Percentiles rank a stretch among this genome's conserved stretches.
phyloP scores from a whole-genome alignment of 2,329 filamentous ascomycete genomes.

The Aschersonia sp. region DNA sequence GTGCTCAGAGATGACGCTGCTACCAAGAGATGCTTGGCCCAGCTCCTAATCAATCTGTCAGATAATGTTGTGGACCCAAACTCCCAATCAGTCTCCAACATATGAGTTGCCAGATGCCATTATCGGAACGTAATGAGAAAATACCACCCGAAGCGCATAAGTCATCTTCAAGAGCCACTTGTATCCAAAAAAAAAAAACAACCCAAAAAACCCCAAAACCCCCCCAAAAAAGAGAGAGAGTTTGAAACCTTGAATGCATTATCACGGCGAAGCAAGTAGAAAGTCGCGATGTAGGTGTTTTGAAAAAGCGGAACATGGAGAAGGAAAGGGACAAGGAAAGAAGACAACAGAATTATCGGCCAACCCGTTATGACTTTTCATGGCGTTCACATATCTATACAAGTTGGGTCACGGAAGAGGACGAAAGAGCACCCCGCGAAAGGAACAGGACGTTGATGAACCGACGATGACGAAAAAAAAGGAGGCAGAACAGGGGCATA shows the following conservation, averaged over 20 bases:
- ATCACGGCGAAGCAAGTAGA: background rate
- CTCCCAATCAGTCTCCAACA: conserved; percentile 18
- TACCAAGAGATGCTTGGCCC: conserved; percentile 93
- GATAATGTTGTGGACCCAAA: conserved; percentile 57
- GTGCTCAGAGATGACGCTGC: conserved; percentile 94
- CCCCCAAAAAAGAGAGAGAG: background rate
- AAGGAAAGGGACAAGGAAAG: too few species aligned
- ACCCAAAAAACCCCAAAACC: too few species aligned
- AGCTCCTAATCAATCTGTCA: conserved; percentile 89
- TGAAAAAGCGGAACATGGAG: background rate
- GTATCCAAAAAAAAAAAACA: too few species aligned
- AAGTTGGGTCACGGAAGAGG: too few species aligned
- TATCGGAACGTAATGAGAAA: background rate
- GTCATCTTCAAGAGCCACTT: too few species aligned
- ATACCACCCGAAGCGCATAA: background rate
- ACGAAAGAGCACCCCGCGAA: too few species aligned
- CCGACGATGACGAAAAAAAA: background rate
- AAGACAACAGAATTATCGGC: too few species aligned
- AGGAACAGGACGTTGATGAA: too few species aligned
- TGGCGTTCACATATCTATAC: too few species aligned
- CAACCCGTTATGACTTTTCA: too few species aligned
- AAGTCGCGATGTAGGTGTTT: background rate
- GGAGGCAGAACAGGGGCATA: background rate
- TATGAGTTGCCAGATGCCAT: conserved; percentile 15
- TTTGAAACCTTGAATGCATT: background rate